Percentiles rank a stretch among this genome's conserved stretches.
phyloP scores from a whole-genome alignment of 1,139 yeast genomes.

The Lodderomyces beijingensis region DNA sequence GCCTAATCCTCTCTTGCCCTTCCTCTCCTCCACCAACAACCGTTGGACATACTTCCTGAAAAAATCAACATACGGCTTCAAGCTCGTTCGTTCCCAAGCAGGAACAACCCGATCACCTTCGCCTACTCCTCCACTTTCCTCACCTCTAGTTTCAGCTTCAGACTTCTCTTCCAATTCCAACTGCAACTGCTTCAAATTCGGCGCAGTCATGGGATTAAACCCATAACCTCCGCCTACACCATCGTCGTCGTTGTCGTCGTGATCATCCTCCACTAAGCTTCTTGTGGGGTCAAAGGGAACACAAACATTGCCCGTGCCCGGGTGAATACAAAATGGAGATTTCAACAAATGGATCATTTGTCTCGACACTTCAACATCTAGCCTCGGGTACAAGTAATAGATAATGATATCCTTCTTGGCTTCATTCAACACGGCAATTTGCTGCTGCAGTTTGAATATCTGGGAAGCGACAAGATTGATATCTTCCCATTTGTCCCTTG shows the following conservation, averaged over 20 bases:
- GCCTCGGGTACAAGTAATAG: slow-evolving; percentile 80
- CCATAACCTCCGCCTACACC: too few relatives aligned
- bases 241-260: slow-evolving; percentile 42
- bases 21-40: slow-evolving; percentile 54
- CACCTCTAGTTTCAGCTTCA: slow-evolving; percentile 17
- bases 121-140: neutral
- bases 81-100: slow-evolving; percentile 63
- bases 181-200: slow-evolving; percentile 63
- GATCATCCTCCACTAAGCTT: slow-evolving; percentile 30
- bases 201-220: slow-evolving; percentile 79
- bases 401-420: slow-evolving; percentile 83
- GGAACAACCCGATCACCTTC: slow-evolving; percentile 19
- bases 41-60: slow-evolving; percentile 62
- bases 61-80: slow-evolving; percentile 70
- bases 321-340: slow-evolving; percentile 98
- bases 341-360: slow-evolving; percentile 88
- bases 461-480: slow-evolving; percentile 56
- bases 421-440: slow-evolving; percentile 49
- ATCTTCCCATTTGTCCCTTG: slow-evolving; percentile 74
- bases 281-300: slow-evolving; percentile 75
- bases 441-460: slow-evolving; percentile 39
- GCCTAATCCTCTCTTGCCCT: slow-evolving; percentile 43
- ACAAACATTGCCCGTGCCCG: slow-evolving; percentile 96
- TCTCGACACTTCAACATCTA: slow-evolving; percentile 89
- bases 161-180: slow-evolving; percentile 38